phyloP scores from a whole-genome alignment of 441 rosid species.

The Bruguiera hainesii region DNA sequence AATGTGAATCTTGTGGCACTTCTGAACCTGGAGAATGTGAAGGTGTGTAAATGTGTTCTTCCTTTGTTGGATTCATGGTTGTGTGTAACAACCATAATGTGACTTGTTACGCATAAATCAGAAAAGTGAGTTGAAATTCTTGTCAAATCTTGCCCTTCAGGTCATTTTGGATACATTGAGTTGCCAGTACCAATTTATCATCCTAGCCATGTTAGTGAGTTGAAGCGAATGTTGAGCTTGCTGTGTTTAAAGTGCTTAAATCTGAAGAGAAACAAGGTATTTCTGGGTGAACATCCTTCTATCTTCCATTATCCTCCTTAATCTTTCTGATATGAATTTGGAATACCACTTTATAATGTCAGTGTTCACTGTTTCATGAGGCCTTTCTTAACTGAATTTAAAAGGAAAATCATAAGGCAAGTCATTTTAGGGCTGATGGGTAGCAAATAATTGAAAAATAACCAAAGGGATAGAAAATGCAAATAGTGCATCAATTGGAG shows the following conservation, averaged over 20 bases:
- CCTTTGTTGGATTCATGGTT: neutral
- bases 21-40: conserved; percentile 84
- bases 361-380: neutral
- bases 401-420: too few relatives aligned
- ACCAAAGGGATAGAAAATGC: too few relatives aligned
- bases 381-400: neutral
- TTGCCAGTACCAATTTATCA: conserved; percentile 86
- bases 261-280: conserved; percentile 68
- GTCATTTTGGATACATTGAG: conserved; percentile 92
- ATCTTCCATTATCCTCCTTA: neutral
- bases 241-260: conserved; percentile 89
- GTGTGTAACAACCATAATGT: neutral
- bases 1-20: conserved; percentile 92
- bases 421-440: too few relatives aligned
- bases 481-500: too few relatives aligned
- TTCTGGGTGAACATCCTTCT: neutral
- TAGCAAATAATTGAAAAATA: too few relatives aligned
- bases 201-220: conserved; percentile 75
- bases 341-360: neutral
- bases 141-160: conserved; percentile 44
- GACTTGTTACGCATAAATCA: neutral
- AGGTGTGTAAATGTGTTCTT: conserved; percentile 43
- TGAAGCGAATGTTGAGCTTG: conserved; percentile 71
- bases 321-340: neutral
- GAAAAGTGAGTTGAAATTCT: conserved; percentile 2